These are phyloP conservation scores for Peribolospora baueri DNA, from an alignment of 768 basidiomycete genomes.

Conservation along the genomic window DNA sequence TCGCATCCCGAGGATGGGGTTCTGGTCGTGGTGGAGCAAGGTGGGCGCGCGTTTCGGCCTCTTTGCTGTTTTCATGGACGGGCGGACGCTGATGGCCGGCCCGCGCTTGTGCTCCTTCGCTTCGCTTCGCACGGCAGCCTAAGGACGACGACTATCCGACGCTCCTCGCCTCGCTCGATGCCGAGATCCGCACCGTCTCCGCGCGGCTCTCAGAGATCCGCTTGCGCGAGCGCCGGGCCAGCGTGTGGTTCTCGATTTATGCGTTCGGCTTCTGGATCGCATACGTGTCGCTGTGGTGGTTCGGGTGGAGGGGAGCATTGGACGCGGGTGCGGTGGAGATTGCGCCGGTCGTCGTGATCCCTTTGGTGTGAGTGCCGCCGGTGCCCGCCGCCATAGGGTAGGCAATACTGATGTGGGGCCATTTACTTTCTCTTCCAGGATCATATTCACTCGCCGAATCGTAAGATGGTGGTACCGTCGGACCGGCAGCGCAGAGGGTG, in stretches of 20 bases:
- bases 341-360: conserved; percentile 43
- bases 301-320: conserved; percentile 3
- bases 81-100: no score
- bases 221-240: conserved; percentile 56
- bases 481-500: conserved; percentile 11
- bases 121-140: no score
- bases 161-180: conserved; percentile 34
- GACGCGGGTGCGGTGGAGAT: conserved; percentile 15
- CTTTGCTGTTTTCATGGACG: no score
- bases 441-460: conserved; percentile 10
- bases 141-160: no score
- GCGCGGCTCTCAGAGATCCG: conserved; percentile 54
- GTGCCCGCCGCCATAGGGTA: not conserved
- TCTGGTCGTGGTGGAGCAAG: no score
- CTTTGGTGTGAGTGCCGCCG: conserved; percentile 39
- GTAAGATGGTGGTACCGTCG: conserved; percentile 10
- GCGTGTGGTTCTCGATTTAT: conserved; percentile 51
- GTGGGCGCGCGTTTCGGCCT: no score
- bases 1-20: no score
- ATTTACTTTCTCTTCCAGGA: conserved; percentile 1
- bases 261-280: conserved; percentile 46
- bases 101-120: no score
- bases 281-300: conserved; percentile 17
- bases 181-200: conserved; percentile 48
- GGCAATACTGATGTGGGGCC: not conserved